phyloP scores from a whole-genome alignment of 208 protist genomes.

The Leishmania major region DNA sequence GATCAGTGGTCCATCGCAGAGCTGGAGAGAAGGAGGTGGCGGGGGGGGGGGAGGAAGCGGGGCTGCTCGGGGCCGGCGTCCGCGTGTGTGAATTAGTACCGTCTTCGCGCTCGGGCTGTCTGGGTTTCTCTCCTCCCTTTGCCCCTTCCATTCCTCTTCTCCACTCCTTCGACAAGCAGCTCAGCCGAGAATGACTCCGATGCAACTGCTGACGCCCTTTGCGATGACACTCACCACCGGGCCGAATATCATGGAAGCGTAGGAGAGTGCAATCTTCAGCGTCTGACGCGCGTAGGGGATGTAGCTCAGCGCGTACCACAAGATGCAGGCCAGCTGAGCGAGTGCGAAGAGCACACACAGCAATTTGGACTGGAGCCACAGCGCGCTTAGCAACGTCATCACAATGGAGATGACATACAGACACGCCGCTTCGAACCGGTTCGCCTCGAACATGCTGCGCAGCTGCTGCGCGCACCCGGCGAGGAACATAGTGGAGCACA shows the following conservation, averaged over 20 bases:
- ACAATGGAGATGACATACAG: conserved; percentile 72
- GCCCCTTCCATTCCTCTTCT: not conserved
- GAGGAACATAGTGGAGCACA: conserved; percentile 89
- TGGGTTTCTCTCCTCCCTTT: too few species aligned
- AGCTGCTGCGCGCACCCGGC: conserved; percentile 77
- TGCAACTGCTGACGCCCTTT: conserved; percentile 32
- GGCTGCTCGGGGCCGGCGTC: not conserved
- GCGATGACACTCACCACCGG: conserved; percentile 36
- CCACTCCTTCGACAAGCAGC: too few species aligned
- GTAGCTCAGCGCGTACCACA: conserved; percentile 93
- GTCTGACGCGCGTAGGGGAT: conserved; percentile 85
- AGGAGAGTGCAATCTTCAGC: conserved; percentile 37
- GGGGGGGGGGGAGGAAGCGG: not conserved
- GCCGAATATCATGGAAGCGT: conserved; percentile 26
- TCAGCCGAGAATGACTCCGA: conserved; percentile 16
- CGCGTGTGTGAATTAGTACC: not conserved
- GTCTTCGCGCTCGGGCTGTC: not conserved
- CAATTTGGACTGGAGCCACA: conserved; percentile 63
- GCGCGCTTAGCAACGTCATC: conserved; percentile 70
- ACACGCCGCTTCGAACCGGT: conserved; percentile 69
- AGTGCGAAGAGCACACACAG: conserved; percentile 65
- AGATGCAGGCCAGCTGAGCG: conserved; percentile 60
- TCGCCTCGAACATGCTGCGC: conserved; percentile 79
- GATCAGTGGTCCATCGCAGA: not conserved
- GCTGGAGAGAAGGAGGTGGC: not conserved